Conservation (phyloP, 1,139 yeast species). For the Geotrichum candidum region DNA sequence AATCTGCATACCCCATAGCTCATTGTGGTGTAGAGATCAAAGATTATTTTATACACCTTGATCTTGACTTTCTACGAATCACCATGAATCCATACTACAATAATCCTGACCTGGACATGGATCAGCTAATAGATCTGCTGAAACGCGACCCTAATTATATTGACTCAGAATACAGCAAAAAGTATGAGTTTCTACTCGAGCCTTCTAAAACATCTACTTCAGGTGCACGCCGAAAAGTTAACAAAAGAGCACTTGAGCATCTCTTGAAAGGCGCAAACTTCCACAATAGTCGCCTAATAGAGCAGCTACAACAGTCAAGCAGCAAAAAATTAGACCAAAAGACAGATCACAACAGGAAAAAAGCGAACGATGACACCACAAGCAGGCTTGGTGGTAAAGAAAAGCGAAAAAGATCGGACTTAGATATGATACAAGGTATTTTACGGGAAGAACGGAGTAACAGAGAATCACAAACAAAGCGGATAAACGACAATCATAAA, state of each 20-base stretch:
- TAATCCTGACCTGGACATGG: slow-evolving; percentile 11
- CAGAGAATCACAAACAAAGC: background rate
- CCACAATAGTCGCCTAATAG: slow-evolving; percentile 16
- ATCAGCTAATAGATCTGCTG: slow-evolving; percentile 7
- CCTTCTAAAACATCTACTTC: background rate
- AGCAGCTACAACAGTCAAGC: slow-evolving; percentile 4
- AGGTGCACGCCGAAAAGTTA: slow-evolving; percentile 13
- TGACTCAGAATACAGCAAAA: slow-evolving; percentile 21
- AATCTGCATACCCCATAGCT: background rate
- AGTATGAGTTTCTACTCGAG: slow-evolving; percentile 11
- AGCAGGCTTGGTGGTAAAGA: background rate
- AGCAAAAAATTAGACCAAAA: background rate
- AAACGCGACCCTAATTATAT: slow-evolving; percentile 19
- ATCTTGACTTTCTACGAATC: background rate
- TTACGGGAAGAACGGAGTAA: background rate
- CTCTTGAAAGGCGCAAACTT: slow-evolving; percentile 15
- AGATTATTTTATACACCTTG: background rate
- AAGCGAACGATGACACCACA: background rate
- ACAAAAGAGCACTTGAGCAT: slow-evolving; percentile 16
- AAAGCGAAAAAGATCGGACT: background rate
- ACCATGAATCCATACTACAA: background rate
- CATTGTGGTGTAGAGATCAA: background rate
- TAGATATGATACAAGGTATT: background rate
- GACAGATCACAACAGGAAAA: background rate
- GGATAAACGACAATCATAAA: background rate